Percentiles rank a stretch among this genome's conserved stretches.
phyloP scores from a whole-genome alignment of 495 filamentous ascomycete species.

The Peziza echinospora region DNA sequence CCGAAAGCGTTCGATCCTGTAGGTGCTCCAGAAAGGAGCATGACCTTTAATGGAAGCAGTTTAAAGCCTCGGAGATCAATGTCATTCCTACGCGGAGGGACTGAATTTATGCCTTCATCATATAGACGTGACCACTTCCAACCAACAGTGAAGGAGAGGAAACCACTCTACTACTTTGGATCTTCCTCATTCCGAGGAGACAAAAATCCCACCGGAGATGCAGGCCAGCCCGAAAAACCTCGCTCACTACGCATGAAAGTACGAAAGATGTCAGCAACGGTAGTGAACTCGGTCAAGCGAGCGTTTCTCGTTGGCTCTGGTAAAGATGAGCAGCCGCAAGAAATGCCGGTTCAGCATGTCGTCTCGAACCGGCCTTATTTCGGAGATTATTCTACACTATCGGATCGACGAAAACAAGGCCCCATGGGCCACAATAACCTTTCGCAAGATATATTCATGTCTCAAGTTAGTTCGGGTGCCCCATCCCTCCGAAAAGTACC shows the following conservation, averaged over 20 bases:
- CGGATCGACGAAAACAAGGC: not conserved
- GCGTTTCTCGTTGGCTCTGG: not conserved
- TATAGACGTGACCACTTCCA: not conserved
- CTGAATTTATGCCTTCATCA: conserved; percentile 15
- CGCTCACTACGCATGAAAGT: not conserved
- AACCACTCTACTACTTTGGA: not conserved
- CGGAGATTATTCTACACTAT: not conserved
- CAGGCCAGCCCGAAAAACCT: not conserved
- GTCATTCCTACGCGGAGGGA: conserved; percentile 19
- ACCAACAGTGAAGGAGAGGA: not conserved
- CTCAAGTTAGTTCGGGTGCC: not conserved
- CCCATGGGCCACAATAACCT: not conserved
- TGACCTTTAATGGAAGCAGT: not conserved
- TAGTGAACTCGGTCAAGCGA: not conserved
- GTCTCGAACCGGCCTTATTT: not conserved
- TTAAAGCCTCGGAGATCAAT: conserved; percentile 6
- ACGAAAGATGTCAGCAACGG: not conserved
- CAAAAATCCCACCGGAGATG: not conserved
- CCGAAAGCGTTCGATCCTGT: not conserved
- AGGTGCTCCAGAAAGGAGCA: not conserved
- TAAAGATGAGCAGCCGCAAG: not conserved
- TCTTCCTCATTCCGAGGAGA: not conserved
- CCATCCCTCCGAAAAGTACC: not conserved
- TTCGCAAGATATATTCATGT: not conserved
- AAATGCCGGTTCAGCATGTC: not conserved